Evolutionary conservation across 2,329 filamentous ascomycete genomes (phyloP).

Genomic region (Fusarium proliferatum): DNA sequence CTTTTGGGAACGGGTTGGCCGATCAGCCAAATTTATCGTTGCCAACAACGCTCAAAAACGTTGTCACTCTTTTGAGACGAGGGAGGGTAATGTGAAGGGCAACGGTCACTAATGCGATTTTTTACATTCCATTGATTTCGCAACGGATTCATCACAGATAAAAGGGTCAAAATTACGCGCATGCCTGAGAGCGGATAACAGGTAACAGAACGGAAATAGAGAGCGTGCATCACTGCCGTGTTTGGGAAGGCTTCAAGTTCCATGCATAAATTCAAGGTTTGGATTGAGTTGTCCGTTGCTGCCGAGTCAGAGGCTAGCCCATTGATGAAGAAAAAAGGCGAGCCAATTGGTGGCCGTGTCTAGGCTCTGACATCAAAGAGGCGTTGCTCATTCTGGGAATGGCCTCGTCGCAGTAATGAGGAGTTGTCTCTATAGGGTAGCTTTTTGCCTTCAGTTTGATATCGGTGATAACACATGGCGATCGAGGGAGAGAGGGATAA

Average conservation of each 20-base stretch:
- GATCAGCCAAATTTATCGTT: background rate
- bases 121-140: background rate
- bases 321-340: background rate
- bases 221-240: background rate
- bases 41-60: background rate
- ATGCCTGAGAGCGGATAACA: background rate
- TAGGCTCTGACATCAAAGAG: too few species aligned
- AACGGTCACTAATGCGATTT: rapidly evolving
- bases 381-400: too few species aligned
- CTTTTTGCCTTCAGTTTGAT: background rate
- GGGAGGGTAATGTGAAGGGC: rapidly evolving
- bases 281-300: background rate
- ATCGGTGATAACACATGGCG: rapidly evolving
- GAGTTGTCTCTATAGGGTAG: background rate
- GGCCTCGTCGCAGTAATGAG: background rate
- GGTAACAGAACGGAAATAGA: background rate
- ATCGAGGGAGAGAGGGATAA: background rate
- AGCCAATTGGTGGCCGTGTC: background rate
- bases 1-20: background rate
- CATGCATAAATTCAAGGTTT: background rate
- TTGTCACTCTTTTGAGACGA: rapidly evolving
- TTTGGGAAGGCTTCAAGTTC: background rate
- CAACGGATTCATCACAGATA: background rate
- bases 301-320: background rate
- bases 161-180: background rate